Evolutionary conservation across 192 early-diverging fungal species (phyloP).

Genomic region (Podila verticillata): DNA sequence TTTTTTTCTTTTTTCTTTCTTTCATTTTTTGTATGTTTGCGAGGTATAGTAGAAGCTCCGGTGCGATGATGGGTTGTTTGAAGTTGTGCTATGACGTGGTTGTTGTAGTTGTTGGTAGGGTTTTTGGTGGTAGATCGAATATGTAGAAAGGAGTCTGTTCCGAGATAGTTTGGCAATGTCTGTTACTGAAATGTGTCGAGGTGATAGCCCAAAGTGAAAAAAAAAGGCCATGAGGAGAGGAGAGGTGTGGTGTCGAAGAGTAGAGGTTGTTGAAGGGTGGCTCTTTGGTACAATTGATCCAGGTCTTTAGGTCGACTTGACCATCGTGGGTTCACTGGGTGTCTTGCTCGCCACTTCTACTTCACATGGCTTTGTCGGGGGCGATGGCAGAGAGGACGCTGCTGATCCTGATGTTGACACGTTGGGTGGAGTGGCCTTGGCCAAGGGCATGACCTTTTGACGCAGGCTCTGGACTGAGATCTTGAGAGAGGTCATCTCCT

Average conservation of each 20-base stretch:
- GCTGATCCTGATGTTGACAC: background rate
- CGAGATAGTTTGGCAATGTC: background rate
- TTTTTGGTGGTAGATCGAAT: background rate
- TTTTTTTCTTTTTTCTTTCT: background rate
- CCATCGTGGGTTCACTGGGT: background rate
- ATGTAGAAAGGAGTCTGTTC: background rate
- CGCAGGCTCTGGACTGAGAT: background rate
- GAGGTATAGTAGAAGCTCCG: constrained; percentile 3
- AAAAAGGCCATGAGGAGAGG: background rate
- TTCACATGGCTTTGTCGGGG: background rate
- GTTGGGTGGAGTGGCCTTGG: background rate
- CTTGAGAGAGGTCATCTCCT: background rate
- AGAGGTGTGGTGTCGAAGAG: no score
- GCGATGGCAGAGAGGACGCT: background rate
- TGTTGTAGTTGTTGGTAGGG: no score
- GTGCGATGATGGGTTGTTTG: background rate
- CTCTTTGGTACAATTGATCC: no score
- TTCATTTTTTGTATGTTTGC: background rate
- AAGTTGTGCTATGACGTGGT: no score
- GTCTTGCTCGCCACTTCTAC: background rate
- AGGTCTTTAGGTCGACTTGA: constrained; percentile 1
- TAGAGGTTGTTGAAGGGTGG: no score
- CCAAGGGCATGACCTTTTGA: background rate
- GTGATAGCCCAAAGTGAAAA: background rate
- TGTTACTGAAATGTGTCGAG: no score